Evolutionary conservation across 1,284 basidiomycete species (phyloP).

Genomic region (Porodaedalea pini): DNA sequence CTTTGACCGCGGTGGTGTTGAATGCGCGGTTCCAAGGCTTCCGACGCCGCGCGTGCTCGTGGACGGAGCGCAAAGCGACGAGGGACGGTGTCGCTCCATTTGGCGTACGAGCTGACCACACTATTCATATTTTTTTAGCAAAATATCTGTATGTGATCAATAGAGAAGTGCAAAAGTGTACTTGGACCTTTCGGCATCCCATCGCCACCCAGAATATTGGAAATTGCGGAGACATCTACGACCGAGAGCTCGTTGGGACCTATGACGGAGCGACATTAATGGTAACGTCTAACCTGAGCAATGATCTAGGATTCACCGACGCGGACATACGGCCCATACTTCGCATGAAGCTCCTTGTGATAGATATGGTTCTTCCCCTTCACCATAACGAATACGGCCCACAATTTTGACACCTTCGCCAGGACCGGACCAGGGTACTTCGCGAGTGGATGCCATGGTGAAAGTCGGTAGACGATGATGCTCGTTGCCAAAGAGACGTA

Average conservation of each 20-base stretch:
- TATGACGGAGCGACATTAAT: slow-evolving; percentile 12
- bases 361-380: slow-evolving; percentile 11
- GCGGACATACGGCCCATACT: slow-evolving; percentile 24
- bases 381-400: slow-evolving; percentile 11
- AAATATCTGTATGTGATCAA: slow-evolving; percentile 20
- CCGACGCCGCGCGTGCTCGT: slow-evolving; percentile 37
- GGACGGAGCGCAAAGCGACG: slow-evolving; percentile 28
- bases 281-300: neutral
- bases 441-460: slow-evolving; percentile 28
- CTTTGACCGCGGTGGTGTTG: slow-evolving; percentile 34
- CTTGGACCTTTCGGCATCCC: slow-evolving; percentile 33
- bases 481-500: slow-evolving; percentile 18
- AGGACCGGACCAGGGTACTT: slow-evolving; percentile 25
- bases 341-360: slow-evolving; percentile 19
- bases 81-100: neutral
- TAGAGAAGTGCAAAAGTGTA: slow-evolving; percentile 20
- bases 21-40: slow-evolving; percentile 43
- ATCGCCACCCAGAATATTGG: slow-evolving; percentile 28
- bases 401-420: slow-evolving; percentile 24
- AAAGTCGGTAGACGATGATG: slow-evolving; percentile 24
- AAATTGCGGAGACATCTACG: slow-evolving; percentile 28
- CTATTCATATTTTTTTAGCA: slow-evolving; percentile 14
- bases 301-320: slow-evolving; percentile 19
- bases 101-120: slow-evolving; percentile 6
- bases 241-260: slow-evolving; percentile 37